Evolutionary conservation across 2,329 filamentous ascomycete species (phyloP).

Genomic region (Epichloe uncinata): DNA sequence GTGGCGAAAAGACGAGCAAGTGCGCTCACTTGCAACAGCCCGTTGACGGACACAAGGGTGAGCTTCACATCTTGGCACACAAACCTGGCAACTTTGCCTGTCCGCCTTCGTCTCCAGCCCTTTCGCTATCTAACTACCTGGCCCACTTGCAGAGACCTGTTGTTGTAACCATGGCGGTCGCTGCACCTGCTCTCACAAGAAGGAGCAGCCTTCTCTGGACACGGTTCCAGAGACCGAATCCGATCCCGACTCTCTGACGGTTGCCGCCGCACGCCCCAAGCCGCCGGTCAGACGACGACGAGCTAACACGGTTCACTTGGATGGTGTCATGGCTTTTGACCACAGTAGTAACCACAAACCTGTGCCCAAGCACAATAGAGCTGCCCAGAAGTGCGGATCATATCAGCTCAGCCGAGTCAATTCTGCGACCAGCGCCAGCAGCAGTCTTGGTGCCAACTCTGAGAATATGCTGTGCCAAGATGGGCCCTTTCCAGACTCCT

Average conservation of each 20-base stretch:
- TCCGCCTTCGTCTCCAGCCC: conserved; percentile 4
- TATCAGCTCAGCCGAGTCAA: conserved; percentile 47
- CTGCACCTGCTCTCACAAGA: conserved; percentile 53
- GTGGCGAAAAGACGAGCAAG: conserved; percentile 77
- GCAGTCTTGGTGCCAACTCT: conserved; percentile 32
- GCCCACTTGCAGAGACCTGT: conserved; percentile 41
- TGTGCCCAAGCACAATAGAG: conserved; percentile 45
- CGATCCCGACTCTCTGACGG: conserved; percentile 29
- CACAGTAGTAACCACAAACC: conserved; percentile 53
- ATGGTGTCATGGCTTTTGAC: conserved; percentile 45
- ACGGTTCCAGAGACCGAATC: conserved; percentile 52
- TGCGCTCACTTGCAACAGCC: conserved; percentile 47
- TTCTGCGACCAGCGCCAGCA: conserved; percentile 40
- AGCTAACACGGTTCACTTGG: conserved; percentile 49
- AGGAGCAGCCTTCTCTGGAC: conserved; percentile 45
- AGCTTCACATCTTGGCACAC: conserved; percentile 17
- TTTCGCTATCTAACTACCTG: conserved; percentile 5
- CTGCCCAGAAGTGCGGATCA: conserved; percentile 47
- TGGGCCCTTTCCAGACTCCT: conserved; percentile 18
- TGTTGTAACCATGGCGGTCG: conserved; percentile 57
- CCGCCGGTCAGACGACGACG: conserved; percentile 35
- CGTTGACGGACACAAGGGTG: conserved; percentile 46
- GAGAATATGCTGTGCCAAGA: conserved; percentile 28
- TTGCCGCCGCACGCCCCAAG: conserved; percentile 24
- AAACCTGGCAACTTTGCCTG: not conserved